Base-by-base conservation (phyloP, 2,329 filamentous ascomycete genomes). In the Penicillium sp. region DNA sequence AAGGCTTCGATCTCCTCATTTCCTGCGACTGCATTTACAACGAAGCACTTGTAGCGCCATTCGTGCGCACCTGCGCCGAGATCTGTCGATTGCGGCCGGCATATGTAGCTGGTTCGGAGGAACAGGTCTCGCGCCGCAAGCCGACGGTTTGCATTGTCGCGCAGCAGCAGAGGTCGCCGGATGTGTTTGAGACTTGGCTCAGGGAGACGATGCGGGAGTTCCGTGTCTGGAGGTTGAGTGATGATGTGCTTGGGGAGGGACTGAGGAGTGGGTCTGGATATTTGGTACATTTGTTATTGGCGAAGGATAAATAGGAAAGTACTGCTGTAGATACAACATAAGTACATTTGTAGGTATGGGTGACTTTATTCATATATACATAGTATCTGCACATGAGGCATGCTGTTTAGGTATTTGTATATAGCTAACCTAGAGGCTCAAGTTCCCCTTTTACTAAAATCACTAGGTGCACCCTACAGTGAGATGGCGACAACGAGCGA, bases 11-110 rank as follows among this genome's bases (percentile, higher is more conserved):
- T 66, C 75, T 86, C 14, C 78, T 97, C 11, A 71, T 97, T 35
- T 91, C 91, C 4, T 96, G 91, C 69, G 94, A 99, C 73, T 97
- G 92, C 73, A 88, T 99, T 63, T 99, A 95, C 78, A 99, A 97
- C 74, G 90, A 96, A 62, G 84, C 88, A 2, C 82, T 97, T 3
- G 84, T 97, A 25, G 78, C 83, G 41, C 91, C 92, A 0, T 84
- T 97, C 46, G 89, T 94, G n/a, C 83, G 87, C 65, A 89, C 90
- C 0, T 96, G 90, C 70, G 84, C 80, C 6, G 89, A 95, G 59
- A 81, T 86, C 25, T 96, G 91, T 72, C 76, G 76, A 10, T 73
- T 93, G 16, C 79, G 86, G 33, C 68, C 70, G 14, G 53, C 56
- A 0, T 69, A 66, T 35, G 36, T 55, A 31, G 26, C 60, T 50